A percentile compares a stretch with the other conserved stretches of the same genome.
Conservation (phyloP, 1,139 yeast genomes). For the Pichia sp. region DNA sequence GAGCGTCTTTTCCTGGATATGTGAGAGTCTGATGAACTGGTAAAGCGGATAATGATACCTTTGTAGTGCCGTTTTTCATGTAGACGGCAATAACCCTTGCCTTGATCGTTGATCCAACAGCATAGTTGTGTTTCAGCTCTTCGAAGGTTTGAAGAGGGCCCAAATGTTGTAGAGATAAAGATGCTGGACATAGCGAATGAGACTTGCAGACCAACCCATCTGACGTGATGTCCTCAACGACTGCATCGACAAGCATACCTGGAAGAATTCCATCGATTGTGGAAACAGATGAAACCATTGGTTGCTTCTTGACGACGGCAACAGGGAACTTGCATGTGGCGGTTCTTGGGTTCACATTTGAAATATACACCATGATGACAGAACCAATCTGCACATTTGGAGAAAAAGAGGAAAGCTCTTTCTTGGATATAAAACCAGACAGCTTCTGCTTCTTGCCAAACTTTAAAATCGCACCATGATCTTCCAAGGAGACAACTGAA, state of each 20-base stretch:
- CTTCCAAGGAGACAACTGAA: constrained; percentile 75
- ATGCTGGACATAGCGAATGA: constrained; percentile 71
- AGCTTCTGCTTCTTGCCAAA: constrained; percentile 49
- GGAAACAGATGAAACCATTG: constrained; percentile 51
- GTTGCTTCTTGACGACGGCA: constrained; percentile 38
- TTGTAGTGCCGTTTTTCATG: constrained; percentile 52
- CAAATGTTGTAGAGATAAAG: constrained; percentile 61
- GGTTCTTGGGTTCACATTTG: constrained; percentile 53
- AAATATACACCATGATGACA: constrained; percentile 49
- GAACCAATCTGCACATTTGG: constrained; percentile 35
- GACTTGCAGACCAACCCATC: constrained; percentile 60
- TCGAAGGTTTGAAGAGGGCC: constrained; percentile 42
- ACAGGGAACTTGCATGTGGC: constrained; percentile 50
- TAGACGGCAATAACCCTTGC: constrained; percentile 69
- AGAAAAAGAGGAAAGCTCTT: constrained; percentile 42
- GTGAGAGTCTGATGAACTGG: constrained; percentile 46
- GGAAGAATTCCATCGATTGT: constrained; percentile 79
- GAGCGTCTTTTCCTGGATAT: constrained; percentile 34
- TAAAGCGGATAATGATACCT: constrained; percentile 58
- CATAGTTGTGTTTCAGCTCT: constrained; percentile 55
- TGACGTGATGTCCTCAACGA: constrained; percentile 55
- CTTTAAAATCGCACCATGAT: constrained; percentile 80
- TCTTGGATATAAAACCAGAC: constrained; percentile 74
- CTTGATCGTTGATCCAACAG: constrained; percentile 60
- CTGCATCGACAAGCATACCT: constrained; percentile 74